Base-by-base conservation (phyloP, 345 rosid species). In the Geranium brycei region DNA sequence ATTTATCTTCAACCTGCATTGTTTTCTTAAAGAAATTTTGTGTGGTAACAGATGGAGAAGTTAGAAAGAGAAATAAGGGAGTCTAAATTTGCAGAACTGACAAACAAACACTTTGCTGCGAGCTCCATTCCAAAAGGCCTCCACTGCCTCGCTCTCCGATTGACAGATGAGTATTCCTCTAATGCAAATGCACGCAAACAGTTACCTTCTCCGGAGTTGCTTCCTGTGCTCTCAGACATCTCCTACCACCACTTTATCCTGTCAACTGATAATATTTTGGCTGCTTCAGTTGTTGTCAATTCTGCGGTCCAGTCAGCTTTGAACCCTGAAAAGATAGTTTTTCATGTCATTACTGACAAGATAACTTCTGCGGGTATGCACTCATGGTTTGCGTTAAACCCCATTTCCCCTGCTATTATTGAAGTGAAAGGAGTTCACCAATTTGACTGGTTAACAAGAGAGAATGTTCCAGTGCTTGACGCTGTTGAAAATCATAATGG, bases 31-130 rank as follows among this genome's bases (percentile, higher is more conserved):
- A 62, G 63, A 17, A 51, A 41, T 2, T 59, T 71, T 66, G 58
- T 58, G 69, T 65, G 58, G 61, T 19, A 17, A 61, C 91, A 91
- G 99, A 87, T 91, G 88, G 96, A 95, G 83, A 95, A 87, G 79
- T 77, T 78, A 5, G 96, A 95, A 80, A 78, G 81, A 57, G 97
- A 95, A 62, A 78, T 85, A 57, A 83, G 96, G 77, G 99, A 91
- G 79, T 84, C 96, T 19, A 95, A 83, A 75, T 88, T 95, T 69
- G 70, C 93, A 38, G 97, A 95, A 78, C 87, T 91, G 64, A 91
- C 91, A 97, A 91, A 91, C 82, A 95, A 95, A 79, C 99, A 95
- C 74, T 88, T 95, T 73, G 97, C 99, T 68, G 99, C 99, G 66
- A 87, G 91, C 81, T 95, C 99, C 74, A 79, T 95, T 71, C 97